Conservation (phyloP, 345 rosid genomes). For the Euphorbia lathyris region DNA sequence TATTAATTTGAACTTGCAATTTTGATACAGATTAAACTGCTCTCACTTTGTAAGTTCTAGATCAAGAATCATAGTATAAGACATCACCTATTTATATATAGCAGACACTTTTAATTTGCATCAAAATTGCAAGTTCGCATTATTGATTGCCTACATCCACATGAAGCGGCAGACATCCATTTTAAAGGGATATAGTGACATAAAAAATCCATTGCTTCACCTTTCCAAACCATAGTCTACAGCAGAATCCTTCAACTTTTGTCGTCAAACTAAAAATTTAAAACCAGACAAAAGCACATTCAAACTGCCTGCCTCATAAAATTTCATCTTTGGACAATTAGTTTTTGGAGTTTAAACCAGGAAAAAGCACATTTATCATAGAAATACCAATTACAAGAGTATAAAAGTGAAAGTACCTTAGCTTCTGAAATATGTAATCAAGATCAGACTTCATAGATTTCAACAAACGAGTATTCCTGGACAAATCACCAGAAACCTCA, state of each 20-base stretch:
- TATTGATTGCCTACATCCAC: no score
- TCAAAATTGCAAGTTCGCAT: no score
- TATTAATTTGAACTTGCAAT: no score
- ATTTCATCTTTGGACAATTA: background rate
- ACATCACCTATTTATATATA: no score
- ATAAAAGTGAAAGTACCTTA: conserved; percentile 44
- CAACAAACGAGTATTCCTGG: conserved; percentile 60
- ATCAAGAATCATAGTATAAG: no score
- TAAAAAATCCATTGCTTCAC: no score
- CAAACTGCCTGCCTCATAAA: background rate
- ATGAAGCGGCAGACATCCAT: no score
- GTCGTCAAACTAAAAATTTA: background rate
- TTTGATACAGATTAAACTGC: no score
- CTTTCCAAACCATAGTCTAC: background rate
- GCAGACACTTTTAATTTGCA: no score
- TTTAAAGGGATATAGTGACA: no score
- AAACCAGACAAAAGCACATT: no score
- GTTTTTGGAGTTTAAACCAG: background rate
- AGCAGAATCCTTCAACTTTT: background rate
- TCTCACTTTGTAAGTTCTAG: no score
- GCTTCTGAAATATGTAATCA: conserved; percentile 83
- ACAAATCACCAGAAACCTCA: conserved; percentile 68
- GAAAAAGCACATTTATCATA: background rate
- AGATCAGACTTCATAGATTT: conserved; percentile 85
- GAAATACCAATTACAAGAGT: background rate